These are phyloP conservation scores for Cenococcum geophilum DNA, from an alignment of 495 filamentous ascomycete genomes.

Conservation along the genomic window DNA sequence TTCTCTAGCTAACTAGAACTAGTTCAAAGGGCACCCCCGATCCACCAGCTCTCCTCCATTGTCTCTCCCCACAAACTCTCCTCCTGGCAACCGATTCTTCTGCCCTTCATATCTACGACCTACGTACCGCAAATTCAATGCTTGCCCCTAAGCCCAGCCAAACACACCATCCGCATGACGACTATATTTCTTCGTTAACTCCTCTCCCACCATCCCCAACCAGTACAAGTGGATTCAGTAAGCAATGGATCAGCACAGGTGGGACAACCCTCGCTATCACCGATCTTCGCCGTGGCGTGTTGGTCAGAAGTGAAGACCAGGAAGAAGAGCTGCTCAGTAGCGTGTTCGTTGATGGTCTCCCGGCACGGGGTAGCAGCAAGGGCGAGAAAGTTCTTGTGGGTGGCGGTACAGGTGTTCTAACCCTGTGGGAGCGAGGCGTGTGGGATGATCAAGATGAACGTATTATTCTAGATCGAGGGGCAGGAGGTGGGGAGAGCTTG, in stretches of 20 bases:
- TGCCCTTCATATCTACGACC: conserved; percentile 82
- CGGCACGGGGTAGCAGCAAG: conserved; percentile 54
- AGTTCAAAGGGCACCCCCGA: conserved; percentile 45
- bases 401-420: conserved; percentile 70
- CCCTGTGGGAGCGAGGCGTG: conserved; percentile 84
- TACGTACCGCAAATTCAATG: conserved; percentile 54
- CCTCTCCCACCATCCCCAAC: conserved; percentile 70
- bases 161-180: conserved; percentile 78
- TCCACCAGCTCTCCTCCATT: conserved; percentile 67
- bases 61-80: conserved; percentile 78
- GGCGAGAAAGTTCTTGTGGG: conserved; percentile 77
- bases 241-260: conserved; percentile 89
- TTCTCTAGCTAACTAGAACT: conserved; percentile 5
- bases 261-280: conserved; percentile 84
- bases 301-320: conserved; percentile 84
- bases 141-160: conserved; percentile 58
- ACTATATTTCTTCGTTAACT: conserved; percentile 86
- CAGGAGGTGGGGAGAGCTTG: conserved; percentile 58
- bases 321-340: conserved; percentile 86
- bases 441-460: conserved; percentile 95
- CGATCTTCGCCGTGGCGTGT: conserved; percentile 73
- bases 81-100: conserved; percentile 87
- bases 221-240: conserved; percentile 76
- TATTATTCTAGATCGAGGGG: conserved; percentile 58
- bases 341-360: conserved; percentile 61